Percentiles rank a stretch among this genome's conserved stretches.
Evolutionary conservation across 208 protist species (phyloP).

Genomic region (Leishmania lainsoni): DNA sequence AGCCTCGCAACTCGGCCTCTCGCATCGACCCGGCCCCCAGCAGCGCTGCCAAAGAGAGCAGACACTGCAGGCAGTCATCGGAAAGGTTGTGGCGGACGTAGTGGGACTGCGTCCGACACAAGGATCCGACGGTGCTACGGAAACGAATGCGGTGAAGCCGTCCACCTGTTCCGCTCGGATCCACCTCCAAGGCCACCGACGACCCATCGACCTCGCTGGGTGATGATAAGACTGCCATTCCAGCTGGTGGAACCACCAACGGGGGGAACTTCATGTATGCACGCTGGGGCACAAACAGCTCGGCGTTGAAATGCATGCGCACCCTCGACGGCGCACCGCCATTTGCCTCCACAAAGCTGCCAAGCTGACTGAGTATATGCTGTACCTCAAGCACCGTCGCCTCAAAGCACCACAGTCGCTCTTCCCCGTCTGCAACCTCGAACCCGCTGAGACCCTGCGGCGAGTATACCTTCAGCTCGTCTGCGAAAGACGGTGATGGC

Average conservation of each 20-base stretch:
- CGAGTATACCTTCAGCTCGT: constrained; percentile 60
- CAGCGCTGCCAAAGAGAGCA: constrained; percentile 58
- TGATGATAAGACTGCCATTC: constrained; percentile 6
- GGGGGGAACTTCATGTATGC: constrained; percentile 73
- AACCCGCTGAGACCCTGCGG: constrained; percentile 85
- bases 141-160: constrained; percentile 86
- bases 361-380: constrained; percentile 39
- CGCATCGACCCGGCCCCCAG: constrained; percentile 45
- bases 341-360: constrained; percentile 19
- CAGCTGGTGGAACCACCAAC: constrained; percentile 63
- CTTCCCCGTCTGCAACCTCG: constrained; percentile 79
- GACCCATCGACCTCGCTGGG: not conserved
- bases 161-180: constrained; percentile 81
- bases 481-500: constrained; percentile 42
- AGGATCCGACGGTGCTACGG: constrained; percentile 42
- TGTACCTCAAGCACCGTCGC: constrained; percentile 76
- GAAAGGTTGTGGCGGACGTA: constrained; percentile 75
- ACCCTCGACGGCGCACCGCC: constrained; percentile 22
- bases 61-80: constrained; percentile 64
- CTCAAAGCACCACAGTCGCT: constrained; percentile 79
- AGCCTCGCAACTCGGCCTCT: constrained; percentile 51
- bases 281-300: constrained; percentile 75
- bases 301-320: constrained; percentile 75
- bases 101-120: constrained; percentile 61
- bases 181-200: constrained; percentile 35